Evolutionary conservation across 2,329 filamentous ascomycete species (phyloP).

Genomic region (Paramyrothecium sp.): DNA sequence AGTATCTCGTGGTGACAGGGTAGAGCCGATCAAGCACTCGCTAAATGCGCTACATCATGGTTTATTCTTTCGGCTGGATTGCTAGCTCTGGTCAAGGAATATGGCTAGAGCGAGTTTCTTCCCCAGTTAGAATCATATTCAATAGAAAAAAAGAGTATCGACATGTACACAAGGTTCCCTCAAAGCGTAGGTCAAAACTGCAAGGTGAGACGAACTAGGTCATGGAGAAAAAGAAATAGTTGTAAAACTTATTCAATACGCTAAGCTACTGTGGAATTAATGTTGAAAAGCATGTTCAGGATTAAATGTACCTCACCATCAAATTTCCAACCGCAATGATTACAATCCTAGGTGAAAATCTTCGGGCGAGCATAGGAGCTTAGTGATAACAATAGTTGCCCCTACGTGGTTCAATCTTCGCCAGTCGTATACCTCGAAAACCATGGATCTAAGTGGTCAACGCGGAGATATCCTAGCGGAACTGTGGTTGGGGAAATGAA

Average conservation of each 20-base stretch:
- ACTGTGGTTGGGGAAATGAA: background rate
- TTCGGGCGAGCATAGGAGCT: slow-evolving; percentile 70
- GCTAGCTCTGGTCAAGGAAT: too few species aligned
- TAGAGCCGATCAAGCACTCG: too few species aligned
- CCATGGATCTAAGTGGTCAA: slow-evolving; percentile 68
- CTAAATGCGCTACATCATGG: too few species aligned
- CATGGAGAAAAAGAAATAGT: background rate
- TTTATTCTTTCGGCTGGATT: too few species aligned
- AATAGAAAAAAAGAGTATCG: too few species aligned
- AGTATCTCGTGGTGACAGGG: background rate
- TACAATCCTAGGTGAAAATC: slow-evolving; percentile 66
- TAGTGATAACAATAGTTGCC: slow-evolving; percentile 44
- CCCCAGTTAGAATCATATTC: too few species aligned
- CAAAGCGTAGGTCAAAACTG: too few species aligned
- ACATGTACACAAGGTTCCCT: too few species aligned
- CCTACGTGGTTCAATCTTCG: slow-evolving; percentile 67
- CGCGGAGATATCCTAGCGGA: slow-evolving; percentile 88
- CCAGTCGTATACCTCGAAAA: slow-evolving; percentile 92
- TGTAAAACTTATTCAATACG: background rate
- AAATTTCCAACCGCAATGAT: slow-evolving; percentile 73
- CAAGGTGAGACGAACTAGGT: background rate
- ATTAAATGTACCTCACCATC: slow-evolving; percentile 74
- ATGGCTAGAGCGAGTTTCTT: too few species aligned
- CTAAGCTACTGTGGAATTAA: background rate
- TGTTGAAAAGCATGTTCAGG: background rate